A percentile compares a stretch with the other conserved stretches of the same genome.
phyloP scores from a whole-genome alignment of 148 eudicot genomes.

The Selenicereus undatus region DNA sequence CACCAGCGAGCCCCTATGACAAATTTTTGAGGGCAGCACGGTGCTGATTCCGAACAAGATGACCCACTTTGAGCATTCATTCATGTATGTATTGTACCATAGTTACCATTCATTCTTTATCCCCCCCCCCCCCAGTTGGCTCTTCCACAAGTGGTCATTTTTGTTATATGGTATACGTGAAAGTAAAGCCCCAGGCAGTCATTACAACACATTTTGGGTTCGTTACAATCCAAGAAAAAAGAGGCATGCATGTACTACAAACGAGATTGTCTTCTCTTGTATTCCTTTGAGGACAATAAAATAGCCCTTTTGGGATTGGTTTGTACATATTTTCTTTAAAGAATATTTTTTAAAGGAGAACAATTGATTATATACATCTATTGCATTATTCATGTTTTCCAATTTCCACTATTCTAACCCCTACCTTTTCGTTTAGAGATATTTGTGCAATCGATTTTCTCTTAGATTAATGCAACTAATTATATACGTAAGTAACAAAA shows the following conservation, averaged over 20 bases:
- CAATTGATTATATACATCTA: background rate
- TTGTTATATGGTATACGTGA: constrained; percentile 1
- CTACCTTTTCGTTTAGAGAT: background rate
- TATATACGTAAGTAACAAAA: too few relatives aligned
- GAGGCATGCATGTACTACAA: background rate
- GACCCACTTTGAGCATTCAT: constrained; percentile 14
- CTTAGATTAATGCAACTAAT: too few relatives aligned
- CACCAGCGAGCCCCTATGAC: constrained; percentile 95
- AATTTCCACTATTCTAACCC: background rate
- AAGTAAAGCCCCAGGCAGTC: constrained; percentile 1
- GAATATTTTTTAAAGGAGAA: background rate
- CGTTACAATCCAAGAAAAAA: background rate
- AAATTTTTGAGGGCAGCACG: constrained; percentile 87
- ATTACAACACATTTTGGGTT: background rate
- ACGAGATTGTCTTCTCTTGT: background rate
- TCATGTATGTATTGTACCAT: constrained; percentile 21
- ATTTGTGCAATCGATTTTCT: too few relatives aligned
- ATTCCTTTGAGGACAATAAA: background rate
- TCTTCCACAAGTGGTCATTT: constrained; percentile 20
- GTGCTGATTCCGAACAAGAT: constrained; percentile 42
- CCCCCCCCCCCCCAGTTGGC: background rate
- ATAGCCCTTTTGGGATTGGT: background rate
- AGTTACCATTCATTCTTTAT: background rate
- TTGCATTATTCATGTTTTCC: background rate
- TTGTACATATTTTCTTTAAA: background rate